phyloP scores from a whole-genome alignment of 805 yeast genomes.

The Saturnispora besseyi region DNA sequence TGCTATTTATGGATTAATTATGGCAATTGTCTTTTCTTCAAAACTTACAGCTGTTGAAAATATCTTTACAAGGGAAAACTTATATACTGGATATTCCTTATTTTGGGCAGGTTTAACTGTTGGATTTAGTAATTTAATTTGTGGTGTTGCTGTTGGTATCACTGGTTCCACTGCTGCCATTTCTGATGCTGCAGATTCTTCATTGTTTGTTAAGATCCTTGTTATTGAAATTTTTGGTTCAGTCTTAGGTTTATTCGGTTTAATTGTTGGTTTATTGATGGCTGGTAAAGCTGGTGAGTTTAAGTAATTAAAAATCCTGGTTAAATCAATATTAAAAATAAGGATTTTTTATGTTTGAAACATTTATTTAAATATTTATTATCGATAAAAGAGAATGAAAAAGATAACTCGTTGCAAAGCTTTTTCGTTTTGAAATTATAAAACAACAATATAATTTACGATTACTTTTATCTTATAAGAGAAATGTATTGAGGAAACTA shows the following conservation, averaged over 20 bases:
- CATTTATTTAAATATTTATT: not conserved
- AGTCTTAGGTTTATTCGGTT: slow-evolving; percentile 89
- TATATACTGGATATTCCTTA: slow-evolving; percentile 89
- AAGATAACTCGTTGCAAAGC: not conserved
- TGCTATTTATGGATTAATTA: slow-evolving; percentile 94
- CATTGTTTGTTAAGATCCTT: slow-evolving; percentile 88
- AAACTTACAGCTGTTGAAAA: slow-evolving; percentile 66
- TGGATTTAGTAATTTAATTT: slow-evolving; percentile 83
- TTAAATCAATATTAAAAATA: not conserved
- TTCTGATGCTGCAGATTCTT: slow-evolving; percentile 94
- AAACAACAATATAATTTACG: not conserved
- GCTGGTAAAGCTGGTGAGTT: slow-evolving; percentile 92
- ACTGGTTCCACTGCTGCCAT: slow-evolving; percentile 99
- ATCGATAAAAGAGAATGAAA: not conserved
- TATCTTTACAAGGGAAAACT: slow-evolving; percentile 68
- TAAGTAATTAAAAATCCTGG: slow-evolving; percentile 30
- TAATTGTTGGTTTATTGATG: slow-evolving; percentile 95
- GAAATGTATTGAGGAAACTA: slow-evolving; percentile 2
- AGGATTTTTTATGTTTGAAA: not conserved
- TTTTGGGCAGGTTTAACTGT: slow-evolving; percentile 99
- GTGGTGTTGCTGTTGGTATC: slow-evolving; percentile 95
- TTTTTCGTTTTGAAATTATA: not conserved
- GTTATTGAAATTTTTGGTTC: slow-evolving; percentile 97
- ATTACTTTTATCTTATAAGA: not conserved
- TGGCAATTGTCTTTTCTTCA: slow-evolving; percentile 94